Base-by-base conservation (phyloP, 192 early-diverging fungal species). In the Backusella parvicylindrica region DNA sequence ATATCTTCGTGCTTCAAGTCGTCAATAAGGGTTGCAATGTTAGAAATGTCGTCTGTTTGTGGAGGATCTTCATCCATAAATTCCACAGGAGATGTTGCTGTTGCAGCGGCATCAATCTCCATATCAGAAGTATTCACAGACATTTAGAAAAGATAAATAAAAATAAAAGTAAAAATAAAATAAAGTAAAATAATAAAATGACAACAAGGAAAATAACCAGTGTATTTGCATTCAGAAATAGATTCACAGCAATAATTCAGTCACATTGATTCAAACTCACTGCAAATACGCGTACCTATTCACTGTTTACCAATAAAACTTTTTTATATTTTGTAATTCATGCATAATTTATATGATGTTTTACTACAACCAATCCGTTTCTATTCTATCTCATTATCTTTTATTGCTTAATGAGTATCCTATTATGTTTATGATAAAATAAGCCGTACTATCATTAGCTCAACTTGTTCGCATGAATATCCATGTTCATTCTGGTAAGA, bases 1-100 rank as follows among this genome's bases (percentile, higher is more conserved):
- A 94, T 89, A 83, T 97, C 95, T 73, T 97, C 95, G 85, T 95
- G 93, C 79, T 95, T 95, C 33, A 97, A 84, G 83, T 97, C 94
- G 83, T 96, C 95, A 75, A 97, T 90, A 64, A 97, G 83, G 21
- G 95, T 90, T 47, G 94, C 95, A 75, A 96, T 94, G 31, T 93
- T 92, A 79, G 95, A 96, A 69, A 76, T 75, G 60, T 92, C 90
- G 63, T 68, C 38, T 16, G 37, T 1, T 7, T 68, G 31, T n/a
- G 47, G 7, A 12, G 65, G 38, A 43, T 75, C 74, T 68, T 75
- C 74, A 50, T 75, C 74, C 74, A 75, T 75, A 35, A 47, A 68
- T 68, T 75, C 74, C 11, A 50, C 40, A 40, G 65, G 65, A 64
- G 72, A 60, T 23, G 72, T 31, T 28, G 53, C 26, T 60, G 53